Evolutionary conservation across 305 asterid species (phyloP), one percentile per base, ranked within the genome.

Genomic region (Fraxinus paxiana): DNA sequence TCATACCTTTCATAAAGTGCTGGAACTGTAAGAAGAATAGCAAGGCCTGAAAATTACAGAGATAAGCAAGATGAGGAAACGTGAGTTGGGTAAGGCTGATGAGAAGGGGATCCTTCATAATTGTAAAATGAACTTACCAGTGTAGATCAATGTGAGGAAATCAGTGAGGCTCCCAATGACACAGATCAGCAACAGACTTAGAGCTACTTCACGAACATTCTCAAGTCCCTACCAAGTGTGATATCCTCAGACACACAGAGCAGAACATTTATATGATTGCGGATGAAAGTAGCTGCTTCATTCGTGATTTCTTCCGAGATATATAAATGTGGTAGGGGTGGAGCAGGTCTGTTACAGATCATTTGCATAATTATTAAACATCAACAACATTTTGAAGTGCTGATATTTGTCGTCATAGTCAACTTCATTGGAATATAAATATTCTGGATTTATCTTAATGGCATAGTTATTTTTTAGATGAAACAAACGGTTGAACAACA

Each of bases 281-380:
- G 87, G 30, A 90, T 37, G 77, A 90, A 71, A 20, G 81, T 69
- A 31, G 94, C 92, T 28, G 85, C 89, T 82, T 88, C 91, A 26
- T 86, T 87, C 67, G 74, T 87, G 69, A 69, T 88, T 86, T 93
- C 98, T 81, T 93, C 98, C 1, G 97, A 89, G 71, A 93, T 88
- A 84, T 83, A 67, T 83, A 95, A 78, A 87, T 88, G 94, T 22
- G 98, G 98, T 77, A 95, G 87, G 67, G 95, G 92, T 1, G 98
- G 98, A 77, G 97, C 85, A 20, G 97, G 97, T 85, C 97, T 94
- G 90, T 83, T 84, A 61, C 84, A 84, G 77, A 84, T 26, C 5
- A 82, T 31, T 51, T 59, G 71, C 38, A 59, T n/a, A 46, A 13
- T 31, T 18, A 33, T 22, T 73, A 6, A 76, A 59, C 59, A 46